Evolutionary conservation across 2,329 filamentous ascomycete genomes (phyloP).

Genomic region (Venturia effusa): DNA sequence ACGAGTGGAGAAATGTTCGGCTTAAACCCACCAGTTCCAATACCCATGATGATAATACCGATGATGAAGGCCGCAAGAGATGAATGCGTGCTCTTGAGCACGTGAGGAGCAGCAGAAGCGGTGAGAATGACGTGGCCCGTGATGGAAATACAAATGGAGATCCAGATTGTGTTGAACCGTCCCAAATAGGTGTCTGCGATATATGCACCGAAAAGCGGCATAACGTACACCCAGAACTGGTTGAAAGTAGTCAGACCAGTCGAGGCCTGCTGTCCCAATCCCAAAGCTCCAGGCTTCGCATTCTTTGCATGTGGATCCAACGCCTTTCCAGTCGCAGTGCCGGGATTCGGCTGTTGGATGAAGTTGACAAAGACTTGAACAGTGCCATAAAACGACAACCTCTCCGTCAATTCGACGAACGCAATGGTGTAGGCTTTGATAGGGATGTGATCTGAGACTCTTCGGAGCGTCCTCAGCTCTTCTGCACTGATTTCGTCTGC

Average conservation of each 20-base stretch:
- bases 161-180: conserved; percentile 48
- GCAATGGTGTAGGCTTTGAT: conserved; percentile 45
- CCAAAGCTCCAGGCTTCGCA: conserved; percentile 40
- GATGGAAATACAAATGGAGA: conserved; percentile 49
- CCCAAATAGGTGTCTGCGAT: conserved; percentile 50
- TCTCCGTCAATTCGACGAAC: conserved; percentile 48
- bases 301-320: conserved; percentile 19
- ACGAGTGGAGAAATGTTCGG: conserved; percentile 47
- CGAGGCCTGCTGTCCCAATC: conserved; percentile 42
- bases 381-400: conserved; percentile 49
- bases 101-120: conserved; percentile 41
- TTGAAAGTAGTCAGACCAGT: conserved; percentile 43
- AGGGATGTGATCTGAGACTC: conserved; percentile 40
- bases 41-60: conserved; percentile 51
- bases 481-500: conserved; percentile 21
- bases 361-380: conserved; percentile 29
- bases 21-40: conserved; percentile 57
- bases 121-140: conserved; percentile 44
- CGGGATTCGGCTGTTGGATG: conserved; percentile 23
- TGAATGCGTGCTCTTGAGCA: conserved; percentile 37
- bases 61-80: conserved; percentile 46
- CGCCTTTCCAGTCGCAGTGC: conserved; percentile 20
- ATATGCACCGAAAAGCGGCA: conserved; percentile 48
- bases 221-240: conserved; percentile 17
- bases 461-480: conserved; percentile 25